Conservation (phyloP, 2,329 filamentous ascomycete genomes). For the Beauveria sp. region DNA sequence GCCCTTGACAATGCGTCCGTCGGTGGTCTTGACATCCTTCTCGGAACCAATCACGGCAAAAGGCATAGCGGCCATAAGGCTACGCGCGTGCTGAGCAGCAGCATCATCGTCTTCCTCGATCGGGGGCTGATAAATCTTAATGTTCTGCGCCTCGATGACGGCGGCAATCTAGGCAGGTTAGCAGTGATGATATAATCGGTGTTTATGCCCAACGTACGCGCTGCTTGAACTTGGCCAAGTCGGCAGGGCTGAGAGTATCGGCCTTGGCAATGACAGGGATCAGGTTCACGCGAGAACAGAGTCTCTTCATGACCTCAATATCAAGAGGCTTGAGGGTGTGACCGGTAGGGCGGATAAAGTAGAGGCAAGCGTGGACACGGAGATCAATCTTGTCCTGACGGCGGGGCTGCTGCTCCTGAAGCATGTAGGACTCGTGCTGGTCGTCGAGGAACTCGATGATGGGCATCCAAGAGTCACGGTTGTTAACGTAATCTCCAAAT, state of each 20-base stretch:
- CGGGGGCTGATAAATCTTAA: slow-evolving; percentile 98
- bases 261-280: slow-evolving; percentile 99
- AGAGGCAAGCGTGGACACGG: slow-evolving; percentile 94
- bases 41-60: slow-evolving; percentile 98
- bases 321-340: slow-evolving; percentile 98
- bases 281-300: slow-evolving; percentile 95
- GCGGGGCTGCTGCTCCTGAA: slow-evolving; percentile 98
- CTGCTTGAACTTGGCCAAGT: slow-evolving; percentile 90
- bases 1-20: slow-evolving; percentile 96
- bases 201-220: slow-evolving; percentile 53
- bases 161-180: slow-evolving; percentile 64
- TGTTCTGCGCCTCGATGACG: slow-evolving; percentile 95
- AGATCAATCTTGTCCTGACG: slow-evolving; percentile 98
- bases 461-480: slow-evolving; percentile 99
- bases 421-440: slow-evolving; percentile 99
- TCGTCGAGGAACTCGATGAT: slow-evolving; percentile 99
- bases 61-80: slow-evolving; percentile 93
- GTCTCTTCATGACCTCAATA: slow-evolving; percentile 99
- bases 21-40: slow-evolving; percentile 95
- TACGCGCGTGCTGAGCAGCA: slow-evolving; percentile 88
- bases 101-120: slow-evolving; percentile 97
- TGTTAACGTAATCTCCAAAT: slow-evolving; percentile 99
- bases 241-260: slow-evolving; percentile 88
- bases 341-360: slow-evolving; percentile 98
- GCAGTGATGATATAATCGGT: slow-evolving; percentile 3